Evolutionary conservation across 169 alveolate genomes (phyloP), one percentile per base, ranked within the genome.

Genomic region (Eimeria acervulina): DNA sequence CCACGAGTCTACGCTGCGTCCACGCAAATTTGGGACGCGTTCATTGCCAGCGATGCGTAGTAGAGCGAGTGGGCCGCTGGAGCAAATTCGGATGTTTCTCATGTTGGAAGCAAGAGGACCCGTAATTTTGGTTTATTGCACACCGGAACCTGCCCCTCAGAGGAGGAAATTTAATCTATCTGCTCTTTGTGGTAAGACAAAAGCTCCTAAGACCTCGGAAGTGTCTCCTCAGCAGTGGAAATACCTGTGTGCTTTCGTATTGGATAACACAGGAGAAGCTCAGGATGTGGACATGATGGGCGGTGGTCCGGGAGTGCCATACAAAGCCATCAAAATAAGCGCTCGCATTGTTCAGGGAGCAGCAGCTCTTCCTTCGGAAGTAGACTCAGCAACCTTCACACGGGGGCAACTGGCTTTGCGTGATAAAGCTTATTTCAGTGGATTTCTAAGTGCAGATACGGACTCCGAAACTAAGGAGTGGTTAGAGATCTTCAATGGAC

Each of bases 21-120:
- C 83, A 33, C 83, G 83, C 83, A 72, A 72, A 36, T 72, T 72
- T 72, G 83, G 83, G 68, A 78, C 92, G 28, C 74, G 74, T 52
- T 76, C 59, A 55, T 5, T 52, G 92, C 38, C 44, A 31, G 63
- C 44, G n/a, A 28, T 44, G n/a, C 74, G 70, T 33, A 83, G 68
- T 38, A 87, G 74, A 38, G 80, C 83, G 36, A 59, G 83, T 23
- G 81, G 38, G 40, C 66, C 26, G 63, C 2, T 6, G 66, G 94
- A 87, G 31, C 70, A 52, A 17, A n/a, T 61, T 31, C 28, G 94
- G 12, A 87, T 87, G 94, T 61, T 87, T 21, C 83, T 87, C 23
- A 33, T 87, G 83, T 28, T 87, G 94, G 94, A 87, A 68, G 94
- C 94, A 61, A 61, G 94, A 42, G 94, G 94, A 19, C 94, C 94